Evolutionary conservation across 768 basidiomycete genomes (phyloP).

Genomic region (Leccinum fibrillosum): DNA sequence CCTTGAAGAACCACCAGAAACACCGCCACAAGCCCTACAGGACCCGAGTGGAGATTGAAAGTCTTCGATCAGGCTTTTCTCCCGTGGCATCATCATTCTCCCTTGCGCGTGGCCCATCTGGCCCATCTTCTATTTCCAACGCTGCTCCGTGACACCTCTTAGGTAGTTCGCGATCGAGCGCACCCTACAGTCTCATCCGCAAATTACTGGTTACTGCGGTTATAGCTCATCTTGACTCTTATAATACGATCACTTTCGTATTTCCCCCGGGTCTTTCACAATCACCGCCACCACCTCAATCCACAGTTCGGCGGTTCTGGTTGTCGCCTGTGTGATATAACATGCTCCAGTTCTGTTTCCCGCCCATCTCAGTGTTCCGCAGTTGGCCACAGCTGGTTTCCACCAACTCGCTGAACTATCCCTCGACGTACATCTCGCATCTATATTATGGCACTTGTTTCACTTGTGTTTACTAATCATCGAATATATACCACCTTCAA

Average conservation of each 20-base stretch:
- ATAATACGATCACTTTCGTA: not conserved
- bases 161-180: not conserved
- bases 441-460: not conserved
- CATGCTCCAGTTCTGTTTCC: no score
- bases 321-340: no score
- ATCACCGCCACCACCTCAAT: not conserved
- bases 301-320: no score
- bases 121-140: not conserved
- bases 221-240: not conserved
- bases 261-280: not conserved
- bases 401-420: no score
- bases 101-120: not conserved
- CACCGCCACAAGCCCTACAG: not conserved
- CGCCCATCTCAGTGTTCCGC: not conserved
- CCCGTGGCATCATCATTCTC: not conserved
- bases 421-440: not conserved
- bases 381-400: no score
- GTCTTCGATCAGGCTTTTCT: not conserved
- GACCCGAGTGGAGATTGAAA: not conserved
- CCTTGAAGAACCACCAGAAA: not conserved
- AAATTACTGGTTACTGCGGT: not conserved
- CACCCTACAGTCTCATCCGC: not conserved
- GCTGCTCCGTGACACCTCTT: not conserved
- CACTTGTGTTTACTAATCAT: no score
- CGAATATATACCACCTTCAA: no score